Evolutionary conservation across 2,329 filamentous ascomycete genomes (phyloP).

Genomic region (Fusarium lateritium): DNA sequence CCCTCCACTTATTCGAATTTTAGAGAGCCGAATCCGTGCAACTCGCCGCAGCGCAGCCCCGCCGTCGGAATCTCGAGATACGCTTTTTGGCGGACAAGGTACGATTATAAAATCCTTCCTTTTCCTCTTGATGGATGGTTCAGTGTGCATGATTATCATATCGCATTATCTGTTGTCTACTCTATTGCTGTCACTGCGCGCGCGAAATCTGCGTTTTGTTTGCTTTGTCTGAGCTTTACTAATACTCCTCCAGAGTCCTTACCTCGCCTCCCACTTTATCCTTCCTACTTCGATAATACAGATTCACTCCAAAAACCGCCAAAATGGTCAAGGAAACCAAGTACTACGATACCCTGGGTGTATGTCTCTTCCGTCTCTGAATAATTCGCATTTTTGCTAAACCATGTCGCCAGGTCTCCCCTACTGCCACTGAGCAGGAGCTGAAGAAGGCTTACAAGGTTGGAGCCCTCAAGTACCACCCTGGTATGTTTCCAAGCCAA

Average conservation of each 20-base stretch:
- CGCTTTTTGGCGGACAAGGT: slow-evolving; percentile 47
- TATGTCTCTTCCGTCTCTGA: slow-evolving; percentile 61
- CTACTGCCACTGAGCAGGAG: slow-evolving; percentile 85
- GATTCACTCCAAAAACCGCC: slow-evolving; percentile 38
- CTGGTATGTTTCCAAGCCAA: slow-evolving; percentile 70
- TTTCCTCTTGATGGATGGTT: not conserved
- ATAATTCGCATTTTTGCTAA: slow-evolving; percentile 34
- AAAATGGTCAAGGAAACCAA: slow-evolving; percentile 86
- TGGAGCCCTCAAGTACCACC: slow-evolving; percentile 86
- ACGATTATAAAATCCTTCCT: slow-evolving; percentile 29
- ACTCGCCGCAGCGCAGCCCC: slow-evolving; percentile 48
- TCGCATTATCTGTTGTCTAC: not conserved
- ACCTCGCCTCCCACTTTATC: slow-evolving; percentile 24
- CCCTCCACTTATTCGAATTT: slow-evolving; percentile 46
- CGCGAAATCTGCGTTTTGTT: slow-evolving; percentile 19
- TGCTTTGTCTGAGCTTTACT: slow-evolving; percentile 38
- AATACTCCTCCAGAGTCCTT: slow-evolving; percentile 41
- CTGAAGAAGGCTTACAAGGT: slow-evolving; percentile 93
- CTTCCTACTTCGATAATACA: slow-evolving; percentile 20
- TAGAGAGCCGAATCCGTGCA: slow-evolving; percentile 43
- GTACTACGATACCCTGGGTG: slow-evolving; percentile 83
- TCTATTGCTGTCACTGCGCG: slow-evolving; percentile 2
- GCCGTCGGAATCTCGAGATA: slow-evolving; percentile 48
- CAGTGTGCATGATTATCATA: not conserved
- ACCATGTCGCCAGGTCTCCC: slow-evolving; percentile 72